phyloP scores from a whole-genome alignment of 1,139 yeast genomes.

The Pichia sp. region DNA sequence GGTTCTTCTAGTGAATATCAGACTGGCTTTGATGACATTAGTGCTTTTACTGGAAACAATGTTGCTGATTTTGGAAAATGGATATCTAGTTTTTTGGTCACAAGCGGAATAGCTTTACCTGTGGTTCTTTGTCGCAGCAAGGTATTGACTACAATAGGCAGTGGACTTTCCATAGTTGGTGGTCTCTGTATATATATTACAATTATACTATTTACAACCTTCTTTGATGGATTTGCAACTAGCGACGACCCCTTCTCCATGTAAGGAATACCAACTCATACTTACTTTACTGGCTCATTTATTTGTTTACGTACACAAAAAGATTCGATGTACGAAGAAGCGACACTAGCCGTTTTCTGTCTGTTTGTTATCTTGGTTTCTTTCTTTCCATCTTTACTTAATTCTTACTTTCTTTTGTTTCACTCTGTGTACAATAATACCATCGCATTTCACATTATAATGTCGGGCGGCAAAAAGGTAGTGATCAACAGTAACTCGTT shows the following conservation, averaged over 20 bases:
- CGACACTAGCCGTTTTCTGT: no score
- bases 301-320: no score
- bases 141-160: conserved; percentile 52
- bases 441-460: no score
- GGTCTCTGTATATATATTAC: conserved; percentile 69
- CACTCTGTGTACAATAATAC: no score
- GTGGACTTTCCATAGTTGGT: conserved; percentile 58
- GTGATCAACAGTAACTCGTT: conserved; percentile 15
- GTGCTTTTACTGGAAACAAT: conserved; percentile 17
- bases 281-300: no score
- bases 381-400: no score
- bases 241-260: conserved; percentile 34
- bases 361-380: no score
- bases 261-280: not conserved
- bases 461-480: conserved; percentile 1
- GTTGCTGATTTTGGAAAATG: conserved; percentile 59
- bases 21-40: conserved; percentile 19
- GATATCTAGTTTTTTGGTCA: conserved; percentile 57
- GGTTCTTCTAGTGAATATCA: conserved; percentile 19
- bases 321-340: no score
- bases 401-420: no score
- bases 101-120: conserved; percentile 63
- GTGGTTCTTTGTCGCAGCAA: conserved; percentile 58
- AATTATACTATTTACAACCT: conserved; percentile 63
- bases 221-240: conserved; percentile 52